A percentile compares a stretch with the other conserved stretches of the same genome.
Conservation (phyloP, 768 basidiomycete genomes). For the Clitopilus hobsonii region DNA sequence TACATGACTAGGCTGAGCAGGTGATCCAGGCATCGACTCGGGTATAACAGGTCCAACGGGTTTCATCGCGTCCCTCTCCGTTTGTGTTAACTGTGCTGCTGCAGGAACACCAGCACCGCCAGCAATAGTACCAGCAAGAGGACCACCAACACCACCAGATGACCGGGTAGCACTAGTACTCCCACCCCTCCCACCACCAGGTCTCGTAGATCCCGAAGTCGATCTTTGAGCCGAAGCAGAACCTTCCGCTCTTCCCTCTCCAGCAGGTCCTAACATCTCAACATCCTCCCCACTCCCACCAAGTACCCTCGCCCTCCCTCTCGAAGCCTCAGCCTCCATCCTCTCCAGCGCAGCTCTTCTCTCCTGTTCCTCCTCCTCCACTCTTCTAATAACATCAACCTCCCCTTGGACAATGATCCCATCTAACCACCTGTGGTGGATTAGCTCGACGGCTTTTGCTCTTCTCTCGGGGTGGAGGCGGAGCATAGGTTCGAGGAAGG, state of each 20-base stretch:
- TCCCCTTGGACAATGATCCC: slow-evolving; percentile 86
- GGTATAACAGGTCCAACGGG: slow-evolving; percentile 1
- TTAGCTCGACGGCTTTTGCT: slow-evolving; percentile 82
- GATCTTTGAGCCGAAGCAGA: neutral
- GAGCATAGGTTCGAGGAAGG: slow-evolving; percentile 88
- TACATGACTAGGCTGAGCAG: neutral
- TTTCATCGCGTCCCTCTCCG: slow-evolving; percentile 8
- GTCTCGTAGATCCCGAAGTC: neutral
- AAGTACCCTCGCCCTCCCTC: too few relatives aligned
- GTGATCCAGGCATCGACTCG: neutral
- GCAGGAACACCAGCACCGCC: neutral
- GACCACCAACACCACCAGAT: neutral
- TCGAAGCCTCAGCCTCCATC: neutral
- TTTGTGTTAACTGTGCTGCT: neutral
- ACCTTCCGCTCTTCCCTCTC: slow-evolving; percentile 24
- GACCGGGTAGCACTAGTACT: neutral
- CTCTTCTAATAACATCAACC: slow-evolving; percentile 69
- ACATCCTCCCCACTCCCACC: neutral
- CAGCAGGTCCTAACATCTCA: slow-evolving; percentile 13
- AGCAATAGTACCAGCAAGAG: too few relatives aligned
- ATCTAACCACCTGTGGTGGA: slow-evolving; percentile 84
- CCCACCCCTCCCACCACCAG: neutral
- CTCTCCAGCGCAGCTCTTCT: slow-evolving; percentile 23
- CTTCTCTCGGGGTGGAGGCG: slow-evolving; percentile 84
- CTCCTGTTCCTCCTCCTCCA: slow-evolving; percentile 48